Conservation (phyloP, 352 stramenopile genomes). For the Phytophthora nicotianae region DNA sequence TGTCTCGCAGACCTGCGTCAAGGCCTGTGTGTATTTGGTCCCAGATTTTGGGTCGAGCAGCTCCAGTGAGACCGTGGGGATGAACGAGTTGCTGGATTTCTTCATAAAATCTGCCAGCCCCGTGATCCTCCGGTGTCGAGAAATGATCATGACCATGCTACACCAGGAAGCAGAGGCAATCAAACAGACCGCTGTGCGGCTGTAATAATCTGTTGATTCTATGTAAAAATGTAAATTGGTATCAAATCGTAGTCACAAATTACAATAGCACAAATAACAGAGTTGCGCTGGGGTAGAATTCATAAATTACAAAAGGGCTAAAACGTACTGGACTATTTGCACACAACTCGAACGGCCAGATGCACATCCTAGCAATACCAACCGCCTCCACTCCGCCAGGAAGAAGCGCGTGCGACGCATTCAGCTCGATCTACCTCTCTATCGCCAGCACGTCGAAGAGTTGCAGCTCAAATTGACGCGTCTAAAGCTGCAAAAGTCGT, state of each 20-base stretch:
- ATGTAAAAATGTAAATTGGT: conserved; percentile 16
- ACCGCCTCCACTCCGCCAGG: no score
- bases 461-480: conserved; percentile 14
- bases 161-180: conserved; percentile 18
- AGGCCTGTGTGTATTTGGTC: conserved; percentile 33
- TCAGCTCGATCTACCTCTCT: conserved; percentile 27
- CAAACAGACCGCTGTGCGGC: conserved; percentile 27
- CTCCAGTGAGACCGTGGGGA: conserved; percentile 26
- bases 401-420: conserved; percentile 14
- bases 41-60: conserved; percentile 26
- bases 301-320: no score
- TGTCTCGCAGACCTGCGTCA: conserved; percentile 17
- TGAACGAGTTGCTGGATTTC: conserved; percentile 32
- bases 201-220: conserved; percentile 4
- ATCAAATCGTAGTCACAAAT: conserved; percentile 10
- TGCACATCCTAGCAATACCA: no score
- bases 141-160: conserved; percentile 29
- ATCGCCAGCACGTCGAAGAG: conserved; percentile 13
- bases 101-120: conserved; percentile 29
- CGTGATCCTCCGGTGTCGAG: conserved; percentile 24
- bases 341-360: no score
- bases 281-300: no score
- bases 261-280: no score
- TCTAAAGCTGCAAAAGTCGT: no score
- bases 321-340: no score